Base-by-base conservation (phyloP, 2,329 filamentous ascomycete genomes). In the Cercospora berteroae region DNA sequence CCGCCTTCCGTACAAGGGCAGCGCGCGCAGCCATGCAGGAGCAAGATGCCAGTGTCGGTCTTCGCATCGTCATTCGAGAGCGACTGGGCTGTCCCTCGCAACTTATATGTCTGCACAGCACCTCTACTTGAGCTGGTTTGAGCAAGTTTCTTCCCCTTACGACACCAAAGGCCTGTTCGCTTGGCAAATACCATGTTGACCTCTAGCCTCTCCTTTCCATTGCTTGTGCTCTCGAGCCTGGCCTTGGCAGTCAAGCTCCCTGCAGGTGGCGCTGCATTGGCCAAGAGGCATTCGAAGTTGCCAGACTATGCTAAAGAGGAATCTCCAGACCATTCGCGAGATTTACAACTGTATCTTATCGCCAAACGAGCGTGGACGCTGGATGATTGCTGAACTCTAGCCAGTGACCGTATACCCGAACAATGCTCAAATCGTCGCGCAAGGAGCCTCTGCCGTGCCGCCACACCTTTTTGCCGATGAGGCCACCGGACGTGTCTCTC, bases 401-500 rank as follows among this genome's bases (percentile, higher is more conserved):
- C 52, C 16, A 57, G 55, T 57, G 20, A 67, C 66, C 23, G 77
- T 80, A 60, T 81, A 78, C 67, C 80, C 80, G 3, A 79, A 79
- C 60, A 78, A 81, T 61, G 63, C 79, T 6, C 75, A 76, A 7
- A 79, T 83, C 50, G 73, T 82, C 60, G 61, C 70, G 10, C 67
- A 74, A 29, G 80, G 80, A 44, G 75, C 73, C 1, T 67, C 71
- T 0, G 78, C 73, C 27, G 78, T 82, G 2, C 81, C 81, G 1
- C 67, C 75, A 7, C 77, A 78, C 3, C 77, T 83, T 39, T 83
- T 83, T 73, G 74, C 71, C 66, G 63, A 75, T 9, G 70, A 81
- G 18, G 79, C 80, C 9, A 76, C 74, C 5, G 81, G 81, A 20
- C 75, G 81, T 2, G 78, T 82, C 58, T 75, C 78, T 8, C 81